Evolutionary conservation across 2,329 filamentous ascomycete species (phyloP).

Genomic region (Hypoxylon sp.): DNA sequence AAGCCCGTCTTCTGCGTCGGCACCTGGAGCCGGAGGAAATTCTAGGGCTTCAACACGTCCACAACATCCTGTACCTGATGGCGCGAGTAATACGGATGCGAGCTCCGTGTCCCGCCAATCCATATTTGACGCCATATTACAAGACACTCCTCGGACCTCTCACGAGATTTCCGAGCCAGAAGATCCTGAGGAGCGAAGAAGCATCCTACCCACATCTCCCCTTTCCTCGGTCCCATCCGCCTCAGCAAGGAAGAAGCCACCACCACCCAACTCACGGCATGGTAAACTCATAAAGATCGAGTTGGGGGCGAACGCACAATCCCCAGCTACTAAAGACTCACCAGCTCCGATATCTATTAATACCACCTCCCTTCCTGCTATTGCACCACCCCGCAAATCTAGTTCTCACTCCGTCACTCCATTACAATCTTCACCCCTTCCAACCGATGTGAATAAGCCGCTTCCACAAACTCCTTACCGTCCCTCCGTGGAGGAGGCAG

Average conservation of each 20-base stretch:
- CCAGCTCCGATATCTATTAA: constrained; percentile 33
- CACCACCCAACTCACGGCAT: constrained; percentile 79
- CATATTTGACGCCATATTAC: constrained; percentile 61
- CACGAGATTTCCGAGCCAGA: constrained; percentile 69
- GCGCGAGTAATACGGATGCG: constrained; percentile 68
- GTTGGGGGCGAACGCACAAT: constrained; percentile 57
- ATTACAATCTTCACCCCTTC: constrained; percentile 54
- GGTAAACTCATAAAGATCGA: constrained; percentile 77
- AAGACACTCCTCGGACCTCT: constrained; percentile 69
- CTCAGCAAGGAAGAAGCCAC: constrained; percentile 68
- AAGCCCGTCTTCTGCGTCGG: constrained; percentile 46
- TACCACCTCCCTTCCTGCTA: constrained; percentile 45
- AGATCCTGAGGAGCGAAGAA: constrained; percentile 60
- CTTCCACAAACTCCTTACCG: constrained; percentile 67
- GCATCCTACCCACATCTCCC: constrained; percentile 51
- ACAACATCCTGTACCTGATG: constrained; percentile 52
- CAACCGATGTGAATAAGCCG: constrained; percentile 72
- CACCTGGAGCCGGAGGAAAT: constrained; percentile 43
- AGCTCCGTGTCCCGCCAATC: constrained; percentile 72
- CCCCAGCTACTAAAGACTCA: constrained; percentile 25
- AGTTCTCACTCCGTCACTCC: constrained; percentile 46
- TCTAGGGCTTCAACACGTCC: constrained; percentile 43
- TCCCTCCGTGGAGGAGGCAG: constrained; percentile 61
- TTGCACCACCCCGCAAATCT: constrained; percentile 39
- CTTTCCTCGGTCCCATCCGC: constrained; percentile 42